These are phyloP conservation scores for Didymella lethalis DNA, from an alignment of 2,329 filamentous ascomycete species.

Conservation along the genomic window DNA sequence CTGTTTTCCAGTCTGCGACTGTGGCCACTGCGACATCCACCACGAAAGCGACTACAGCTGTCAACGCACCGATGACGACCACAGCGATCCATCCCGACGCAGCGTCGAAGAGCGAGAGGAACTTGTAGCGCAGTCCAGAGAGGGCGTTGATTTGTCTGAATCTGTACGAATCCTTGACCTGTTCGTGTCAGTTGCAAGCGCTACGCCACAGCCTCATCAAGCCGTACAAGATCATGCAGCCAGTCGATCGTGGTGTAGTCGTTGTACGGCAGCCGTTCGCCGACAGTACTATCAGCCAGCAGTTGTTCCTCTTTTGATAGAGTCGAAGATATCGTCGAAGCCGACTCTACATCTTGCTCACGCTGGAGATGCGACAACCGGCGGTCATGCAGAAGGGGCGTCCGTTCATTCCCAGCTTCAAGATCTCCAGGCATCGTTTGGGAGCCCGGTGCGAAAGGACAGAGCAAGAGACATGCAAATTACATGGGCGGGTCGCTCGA, in stretches of 20 bases:
- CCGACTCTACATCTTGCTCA: constrained; percentile 52
- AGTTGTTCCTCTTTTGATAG: constrained; percentile 60
- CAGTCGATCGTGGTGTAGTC: constrained; percentile 70
- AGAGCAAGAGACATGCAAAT: neutral
- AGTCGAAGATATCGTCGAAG: constrained; percentile 55
- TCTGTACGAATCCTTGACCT: constrained; percentile 67
- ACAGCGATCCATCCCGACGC: constrained; percentile 65
- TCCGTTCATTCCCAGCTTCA: constrained; percentile 45
- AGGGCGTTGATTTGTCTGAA: constrained; percentile 56
- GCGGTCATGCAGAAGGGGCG: constrained; percentile 44
- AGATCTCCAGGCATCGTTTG: constrained; percentile 33
- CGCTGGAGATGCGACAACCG: constrained; percentile 47
- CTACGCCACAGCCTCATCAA: too few species aligned
- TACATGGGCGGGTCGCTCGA: neutral
- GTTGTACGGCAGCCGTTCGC: constrained; percentile 66
- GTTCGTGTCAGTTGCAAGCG: constrained; percentile 1
- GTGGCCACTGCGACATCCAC: constrained; percentile 65
- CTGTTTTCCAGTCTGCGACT: constrained; percentile 64
- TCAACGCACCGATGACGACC: constrained; percentile 62
- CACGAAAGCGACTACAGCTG: constrained; percentile 63
- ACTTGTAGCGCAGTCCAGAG: constrained; percentile 53
- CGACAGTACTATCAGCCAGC: constrained; percentile 56
- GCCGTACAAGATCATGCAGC: constrained; percentile 64
- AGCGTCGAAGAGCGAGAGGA: constrained; percentile 57
- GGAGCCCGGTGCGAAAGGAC: neutral